Evolutionary conservation across 106 monocot species (phyloP), one percentile per base, ranked within the genome.

Genomic region (Dendrobium huoshanense): DNA sequence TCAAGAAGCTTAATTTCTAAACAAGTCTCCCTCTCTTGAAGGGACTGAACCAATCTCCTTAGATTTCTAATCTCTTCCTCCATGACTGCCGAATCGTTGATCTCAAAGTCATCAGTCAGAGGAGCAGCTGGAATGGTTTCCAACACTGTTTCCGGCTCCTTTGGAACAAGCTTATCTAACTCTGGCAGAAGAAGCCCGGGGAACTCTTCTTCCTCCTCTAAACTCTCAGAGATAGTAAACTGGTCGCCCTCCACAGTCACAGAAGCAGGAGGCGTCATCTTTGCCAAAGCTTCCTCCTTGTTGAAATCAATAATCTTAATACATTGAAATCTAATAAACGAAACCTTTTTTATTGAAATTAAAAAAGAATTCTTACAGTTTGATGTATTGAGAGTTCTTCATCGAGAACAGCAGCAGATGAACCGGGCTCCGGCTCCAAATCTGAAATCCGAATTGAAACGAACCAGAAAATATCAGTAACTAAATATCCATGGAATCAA

Each of bases 1-100:
- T 90, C 90, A 9, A 89, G 77, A 77, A 88, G 75, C 55, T 90
- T 81, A 1, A 86, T 51, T 85, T 95, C 90, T 25, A 90, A 85
- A 29, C 22, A 42, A 45, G 72, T 67, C 79, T 90, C 90, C 72
- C 88, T 88, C 41, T 90, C 90, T 13, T 79, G 41, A 42, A 92
- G 84, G 0, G 81, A 70, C 79, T 80, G 37, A 1, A 83, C 84
- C 70, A 95, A 73, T 41, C 85, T 79, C 48, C 77, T 80, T 3
- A 95, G 84, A 22, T 76, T 31, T 27, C 18, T 18, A 15, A 90
- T 83, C 80, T 90, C 92, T 79, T 88, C 55, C 65, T 90, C 88
- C 84, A 83, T 55, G 49, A 25, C 24, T 18, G 76, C 24, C 10
- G 76, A 75, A 24, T 40, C 43, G 72, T 48, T 51, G 72, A 75